These are phyloP conservation scores for Dactylellina sp. DNA, from an alignment of 2,329 filamentous ascomycete genomes.

Conservation along the genomic window DNA sequence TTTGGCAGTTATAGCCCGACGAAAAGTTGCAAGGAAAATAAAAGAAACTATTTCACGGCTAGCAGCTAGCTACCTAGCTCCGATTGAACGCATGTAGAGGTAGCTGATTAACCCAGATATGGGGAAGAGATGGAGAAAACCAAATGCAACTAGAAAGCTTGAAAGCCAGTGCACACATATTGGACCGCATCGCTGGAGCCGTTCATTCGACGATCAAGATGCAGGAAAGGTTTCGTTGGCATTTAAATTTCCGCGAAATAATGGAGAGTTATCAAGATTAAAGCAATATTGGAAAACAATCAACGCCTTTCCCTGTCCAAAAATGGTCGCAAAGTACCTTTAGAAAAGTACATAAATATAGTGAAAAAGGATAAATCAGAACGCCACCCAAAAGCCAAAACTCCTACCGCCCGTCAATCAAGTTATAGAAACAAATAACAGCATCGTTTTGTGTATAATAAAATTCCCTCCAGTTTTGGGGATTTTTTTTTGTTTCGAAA, in stretches of 20 bases:
- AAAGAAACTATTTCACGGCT: too few species aligned
- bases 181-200: too few species aligned
- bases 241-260: conserved; percentile 37
- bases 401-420: conserved; percentile 19
- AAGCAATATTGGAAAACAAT: too few species aligned
- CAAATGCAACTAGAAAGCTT: conserved; percentile 1
- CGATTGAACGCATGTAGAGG: not conserved
- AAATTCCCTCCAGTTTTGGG: conserved; percentile 9
- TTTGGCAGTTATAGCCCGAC: conserved; percentile 4
- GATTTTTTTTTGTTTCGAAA: conserved; percentile 10
- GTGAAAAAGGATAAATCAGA: conserved; percentile 21
- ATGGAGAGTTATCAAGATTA: conserved; percentile 17
- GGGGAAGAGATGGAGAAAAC: conserved; percentile 7
- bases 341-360: conserved; percentile 10
- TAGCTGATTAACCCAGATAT: not conserved
- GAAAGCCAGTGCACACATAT: not conserved
- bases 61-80: too few species aligned
- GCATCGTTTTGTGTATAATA: conserved; percentile 35
- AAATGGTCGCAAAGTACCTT: not conserved
- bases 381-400: conserved; percentile 48
- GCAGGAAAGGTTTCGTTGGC: not conserved
- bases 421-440: conserved; percentile 25
- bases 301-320: conserved; percentile 12
- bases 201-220: not conserved
- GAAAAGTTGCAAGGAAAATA: too few species aligned